Conservation (phyloP, 176 grass and related monocot genomes). For the Echinochloa phyllopogon region DNA sequence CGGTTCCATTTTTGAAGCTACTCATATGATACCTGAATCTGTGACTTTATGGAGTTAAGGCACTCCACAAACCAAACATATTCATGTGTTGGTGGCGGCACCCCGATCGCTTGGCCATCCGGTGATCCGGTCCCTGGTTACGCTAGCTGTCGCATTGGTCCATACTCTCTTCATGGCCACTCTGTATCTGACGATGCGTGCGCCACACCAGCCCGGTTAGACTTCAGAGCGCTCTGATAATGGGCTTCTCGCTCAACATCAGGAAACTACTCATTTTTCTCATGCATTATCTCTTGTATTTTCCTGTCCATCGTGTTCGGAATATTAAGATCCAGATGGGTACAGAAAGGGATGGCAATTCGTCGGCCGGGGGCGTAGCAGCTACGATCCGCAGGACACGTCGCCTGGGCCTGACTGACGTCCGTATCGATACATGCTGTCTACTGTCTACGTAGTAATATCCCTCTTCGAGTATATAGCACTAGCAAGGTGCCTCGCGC, state of each 20-base stretch:
- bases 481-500: too few species aligned
- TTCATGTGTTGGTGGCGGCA: neutral
- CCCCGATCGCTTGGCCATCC: constrained; percentile 1
- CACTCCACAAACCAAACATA: too few species aligned
- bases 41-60: too few species aligned
- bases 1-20: too few species aligned
- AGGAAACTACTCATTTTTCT: neutral
- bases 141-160: constrained; percentile 33
- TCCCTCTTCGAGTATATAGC: too few species aligned
- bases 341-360: neutral
- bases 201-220: neutral
- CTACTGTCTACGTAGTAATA: too few species aligned
- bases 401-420: neutral
- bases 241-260: neutral
- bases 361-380: neutral
- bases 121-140: neutral
- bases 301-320: neutral
- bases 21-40: too few species aligned
- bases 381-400: neutral
- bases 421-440: neutral
- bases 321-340: neutral
- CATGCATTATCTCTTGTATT: neutral
- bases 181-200: neutral
- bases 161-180: neutral
- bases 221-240: too few species aligned